A percentile compares a stretch with the other conserved stretches of the same genome.
Conservation (phyloP, 2,329 filamentous ascomycete species). For the Neofusicoccum ribis region DNA sequence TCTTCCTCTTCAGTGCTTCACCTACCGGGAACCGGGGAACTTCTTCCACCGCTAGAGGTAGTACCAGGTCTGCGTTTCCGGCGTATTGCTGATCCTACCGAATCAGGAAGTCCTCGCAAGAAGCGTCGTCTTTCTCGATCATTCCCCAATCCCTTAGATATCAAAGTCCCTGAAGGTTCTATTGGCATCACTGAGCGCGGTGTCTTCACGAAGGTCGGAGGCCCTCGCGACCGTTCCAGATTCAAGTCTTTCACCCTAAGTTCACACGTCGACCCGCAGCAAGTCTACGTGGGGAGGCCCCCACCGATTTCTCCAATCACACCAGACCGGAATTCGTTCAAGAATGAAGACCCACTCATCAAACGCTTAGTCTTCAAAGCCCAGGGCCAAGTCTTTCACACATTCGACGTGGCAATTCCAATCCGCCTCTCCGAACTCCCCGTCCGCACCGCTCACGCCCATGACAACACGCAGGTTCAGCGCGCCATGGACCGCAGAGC, state of each 20-base stretch:
- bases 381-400: not conserved
- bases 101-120: conserved; percentile 1
- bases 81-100: not conserved
- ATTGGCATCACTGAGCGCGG: conserved; percentile 18
- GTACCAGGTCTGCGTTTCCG: not conserved
- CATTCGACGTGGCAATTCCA: not conserved
- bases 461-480: not conserved
- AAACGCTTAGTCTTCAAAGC: not conserved
- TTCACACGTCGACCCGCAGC: conserved; percentile 7
- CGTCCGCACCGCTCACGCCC: not conserved
- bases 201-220: conserved; percentile 5
- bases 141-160: not conserved
- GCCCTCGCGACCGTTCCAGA: not conserved
- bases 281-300: not conserved
- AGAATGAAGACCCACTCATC: not conserved
- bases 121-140: not conserved
- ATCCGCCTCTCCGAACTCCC: not conserved
- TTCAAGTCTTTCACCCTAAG: not conserved
- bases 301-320: conserved; percentile 10
- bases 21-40: not conserved
- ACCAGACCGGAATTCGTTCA: not conserved
- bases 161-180: not conserved
- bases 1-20: not conserved
- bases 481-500: not conserved
- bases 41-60: not conserved